Evolutionary conservation across 2,329 filamentous ascomycete species (phyloP).

Genomic region (Didymella pinodella): DNA sequence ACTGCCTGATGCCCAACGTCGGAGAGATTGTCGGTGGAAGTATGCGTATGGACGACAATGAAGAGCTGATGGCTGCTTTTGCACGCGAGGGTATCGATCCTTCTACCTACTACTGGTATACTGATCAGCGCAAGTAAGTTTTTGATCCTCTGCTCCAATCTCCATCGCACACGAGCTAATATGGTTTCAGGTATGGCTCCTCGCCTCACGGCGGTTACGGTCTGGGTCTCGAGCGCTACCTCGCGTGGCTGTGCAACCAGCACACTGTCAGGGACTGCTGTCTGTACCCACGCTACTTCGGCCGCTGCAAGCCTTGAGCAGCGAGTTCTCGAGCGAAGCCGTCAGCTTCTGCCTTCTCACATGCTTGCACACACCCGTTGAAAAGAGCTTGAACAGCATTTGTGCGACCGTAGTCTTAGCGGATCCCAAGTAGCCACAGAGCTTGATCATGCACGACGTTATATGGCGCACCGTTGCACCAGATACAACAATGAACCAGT

Average conservation of each 20-base stretch:
- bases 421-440: not conserved
- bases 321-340: not conserved
- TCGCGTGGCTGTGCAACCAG: conserved; percentile 72
- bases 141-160: not conserved
- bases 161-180: conserved; percentile 26
- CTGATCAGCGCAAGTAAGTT: conserved; percentile 90
- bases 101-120: conserved; percentile 96
- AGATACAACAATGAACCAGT: conserved; percentile 22
- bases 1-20: conserved; percentile 88
- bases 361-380: not conserved
- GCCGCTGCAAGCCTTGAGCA: conserved; percentile 75
- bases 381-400: not conserved
- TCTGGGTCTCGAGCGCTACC: conserved; percentile 84
- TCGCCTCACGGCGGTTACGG: conserved; percentile 94
- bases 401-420: not conserved
- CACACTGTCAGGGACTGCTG: conserved; percentile 73
- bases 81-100: conserved; percentile 85
- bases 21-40: conserved; percentile 96
- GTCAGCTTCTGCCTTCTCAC: not conserved
- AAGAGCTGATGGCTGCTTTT: conserved; percentile 85
- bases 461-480: conserved; percentile 15
- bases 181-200: conserved; percentile 75
- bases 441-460: not conserved
- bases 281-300: conserved; percentile 82
- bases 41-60: conserved; percentile 94